A percentile compares a stretch with the other conserved stretches of the same genome.
phyloP scores from a whole-genome alignment of 257 asterid species.

The Perilla frutescens region DNA sequence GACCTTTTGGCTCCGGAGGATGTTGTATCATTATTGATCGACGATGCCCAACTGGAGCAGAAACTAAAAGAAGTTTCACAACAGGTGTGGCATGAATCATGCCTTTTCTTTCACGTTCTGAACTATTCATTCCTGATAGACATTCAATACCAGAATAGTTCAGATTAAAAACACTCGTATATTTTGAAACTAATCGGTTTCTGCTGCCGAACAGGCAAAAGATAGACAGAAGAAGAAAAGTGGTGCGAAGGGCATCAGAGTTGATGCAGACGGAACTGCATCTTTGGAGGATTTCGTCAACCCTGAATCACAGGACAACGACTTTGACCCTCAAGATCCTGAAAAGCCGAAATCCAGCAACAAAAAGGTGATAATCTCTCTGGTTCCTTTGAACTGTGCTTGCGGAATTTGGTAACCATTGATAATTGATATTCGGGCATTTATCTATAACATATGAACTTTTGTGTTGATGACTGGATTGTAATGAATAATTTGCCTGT shows the following conservation, averaged over 20 bases:
- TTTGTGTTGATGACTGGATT: conserved; percentile 16
- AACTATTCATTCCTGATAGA: no score
- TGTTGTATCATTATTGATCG: conserved; percentile 86
- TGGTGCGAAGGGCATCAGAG: conserved; percentile 75
- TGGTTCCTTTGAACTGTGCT: background rate
- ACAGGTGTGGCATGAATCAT: conserved; percentile 57
- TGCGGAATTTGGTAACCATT: background rate
- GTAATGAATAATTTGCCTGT: conserved; percentile 17
- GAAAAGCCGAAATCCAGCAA: conserved; percentile 65
- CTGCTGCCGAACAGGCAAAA: conserved; percentile 65
- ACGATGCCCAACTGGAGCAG: conserved; percentile 92
- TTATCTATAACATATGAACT: background rate
- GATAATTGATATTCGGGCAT: background rate
- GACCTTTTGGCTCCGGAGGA: conserved; percentile 98
- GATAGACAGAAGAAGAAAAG: conserved; percentile 90
- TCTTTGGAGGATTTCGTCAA: conserved; percentile 75
- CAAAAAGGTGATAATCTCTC: conserved; percentile 67
- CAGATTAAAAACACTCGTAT: no score
- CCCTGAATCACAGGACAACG: conserved; percentile 56
- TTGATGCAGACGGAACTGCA: conserved; percentile 94
- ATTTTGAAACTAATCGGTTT: background rate
- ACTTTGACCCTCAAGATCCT: conserved; percentile 55
- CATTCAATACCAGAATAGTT: no score
- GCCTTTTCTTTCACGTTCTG: background rate
- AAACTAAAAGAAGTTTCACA: conserved; percentile 89